Conservation (phyloP, 805 yeast genomes). For the Zygosaccharomyces kombuchaensis region DNA sequence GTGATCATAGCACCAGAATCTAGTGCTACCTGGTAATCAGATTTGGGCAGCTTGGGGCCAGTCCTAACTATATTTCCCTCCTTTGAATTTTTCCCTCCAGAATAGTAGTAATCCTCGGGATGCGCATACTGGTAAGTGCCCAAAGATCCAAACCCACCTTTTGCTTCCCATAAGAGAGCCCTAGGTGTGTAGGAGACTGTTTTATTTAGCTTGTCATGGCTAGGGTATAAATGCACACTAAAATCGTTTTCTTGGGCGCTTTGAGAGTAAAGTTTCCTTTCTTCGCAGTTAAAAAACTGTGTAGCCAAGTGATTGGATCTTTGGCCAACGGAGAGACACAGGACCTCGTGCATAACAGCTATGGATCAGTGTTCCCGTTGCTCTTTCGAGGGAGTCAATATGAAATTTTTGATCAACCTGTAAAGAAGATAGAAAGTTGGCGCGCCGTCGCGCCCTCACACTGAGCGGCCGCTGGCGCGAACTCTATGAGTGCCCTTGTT, state of each 20-base stretch:
- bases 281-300: slow-evolving; percentile 80
- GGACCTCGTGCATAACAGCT: slow-evolving; percentile 64
- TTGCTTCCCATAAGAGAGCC: slow-evolving; percentile 72
- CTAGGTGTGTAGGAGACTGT: slow-evolving; percentile 74
- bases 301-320: slow-evolving; percentile 69
- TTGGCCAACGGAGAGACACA: slow-evolving; percentile 72
- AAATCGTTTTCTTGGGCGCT: slow-evolving; percentile 37
- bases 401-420: no score
- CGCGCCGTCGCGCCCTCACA: background rate
- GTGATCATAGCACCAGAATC: slow-evolving; percentile 44
- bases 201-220: slow-evolving; percentile 37
- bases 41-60: slow-evolving; percentile 41
- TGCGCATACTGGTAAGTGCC: slow-evolving; percentile 48
- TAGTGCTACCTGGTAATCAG: slow-evolving; percentile 59
- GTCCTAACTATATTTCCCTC: slow-evolving; percentile 27
- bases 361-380: background rate
- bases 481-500: no score
- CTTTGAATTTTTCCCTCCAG: slow-evolving; percentile 13
- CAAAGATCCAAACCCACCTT: slow-evolving; percentile 71
- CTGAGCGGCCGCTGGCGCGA: no score
- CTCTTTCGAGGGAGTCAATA: background rate
- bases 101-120: slow-evolving; percentile 24
- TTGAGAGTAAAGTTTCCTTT: slow-evolving; percentile 51
- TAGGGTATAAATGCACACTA: slow-evolving; percentile 43
- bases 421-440: background rate